Evolutionary conservation across 345 rosid species (phyloP).

Genomic region (Odontarrhena argentea): DNA sequence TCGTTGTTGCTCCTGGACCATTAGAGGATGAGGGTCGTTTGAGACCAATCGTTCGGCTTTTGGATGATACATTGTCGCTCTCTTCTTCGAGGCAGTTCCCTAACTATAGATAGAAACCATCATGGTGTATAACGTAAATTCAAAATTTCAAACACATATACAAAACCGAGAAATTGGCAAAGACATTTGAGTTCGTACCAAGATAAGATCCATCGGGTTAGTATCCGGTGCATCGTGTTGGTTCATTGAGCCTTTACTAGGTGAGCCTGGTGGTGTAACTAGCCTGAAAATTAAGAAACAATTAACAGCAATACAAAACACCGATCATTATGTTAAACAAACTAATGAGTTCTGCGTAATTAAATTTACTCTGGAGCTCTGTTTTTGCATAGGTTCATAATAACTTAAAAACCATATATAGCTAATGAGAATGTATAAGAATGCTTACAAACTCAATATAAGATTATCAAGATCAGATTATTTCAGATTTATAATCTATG

Average conservation of each 20-base stretch:
- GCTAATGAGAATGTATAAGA: neutral
- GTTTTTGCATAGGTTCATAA: neutral
- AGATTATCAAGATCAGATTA: too few relatives aligned
- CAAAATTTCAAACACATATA: neutral
- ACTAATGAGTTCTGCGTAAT: too few relatives aligned
- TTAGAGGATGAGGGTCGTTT: constrained; percentile 68
- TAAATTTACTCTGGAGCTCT: neutral
- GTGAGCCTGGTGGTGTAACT: constrained; percentile 41
- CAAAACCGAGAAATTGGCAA: neutral
- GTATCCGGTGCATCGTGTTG: constrained; percentile 8
- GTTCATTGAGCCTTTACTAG: constrained; percentile 11
- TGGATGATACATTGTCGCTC: constrained; percentile 30
- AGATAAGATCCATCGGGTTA: constrained; percentile 14
- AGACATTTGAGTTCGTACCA: constrained; percentile 17
- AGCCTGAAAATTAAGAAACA: constrained; percentile 20
- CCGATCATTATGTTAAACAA: neutral
- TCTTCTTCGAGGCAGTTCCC: constrained; percentile 23
- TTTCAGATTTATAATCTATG: too few relatives aligned
- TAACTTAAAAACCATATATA: constrained; percentile 3
- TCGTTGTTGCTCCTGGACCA: constrained; percentile 44
- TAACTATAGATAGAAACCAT: constrained; percentile 13
- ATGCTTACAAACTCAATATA: neutral
- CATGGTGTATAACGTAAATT: neutral
- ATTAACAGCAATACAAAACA: neutral
- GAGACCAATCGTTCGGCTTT: constrained; percentile 37